Evolutionary conservation across 345 rosid genomes (phyloP).

Genomic region (Camelina sativa): DNA sequence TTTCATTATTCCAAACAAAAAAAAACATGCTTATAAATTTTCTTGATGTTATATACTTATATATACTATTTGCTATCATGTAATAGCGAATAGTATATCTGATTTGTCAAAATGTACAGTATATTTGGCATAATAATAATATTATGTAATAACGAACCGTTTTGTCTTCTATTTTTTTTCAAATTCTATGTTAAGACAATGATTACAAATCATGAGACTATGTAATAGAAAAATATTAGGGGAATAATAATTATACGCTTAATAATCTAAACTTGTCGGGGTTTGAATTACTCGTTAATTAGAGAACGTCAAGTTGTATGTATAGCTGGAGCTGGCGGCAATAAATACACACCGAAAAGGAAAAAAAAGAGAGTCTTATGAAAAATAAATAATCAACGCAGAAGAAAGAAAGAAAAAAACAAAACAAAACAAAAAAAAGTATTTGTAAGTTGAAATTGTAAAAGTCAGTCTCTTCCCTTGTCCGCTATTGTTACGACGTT

Average conservation of each 20-base stretch:
- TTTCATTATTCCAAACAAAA: no score
- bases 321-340: conserved; percentile 27
- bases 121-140: no score
- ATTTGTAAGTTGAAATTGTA: conserved; percentile 3
- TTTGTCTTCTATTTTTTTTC: no score
- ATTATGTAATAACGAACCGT: no score
- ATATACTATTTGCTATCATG: no score
- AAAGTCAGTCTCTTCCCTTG: conserved; percentile 23
- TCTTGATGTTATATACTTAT: no score
- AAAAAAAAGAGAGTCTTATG: neutral
- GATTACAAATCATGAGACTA: neutral
- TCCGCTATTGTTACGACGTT: conserved; percentile 2
- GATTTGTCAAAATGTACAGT: no score
- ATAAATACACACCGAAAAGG: neutral
- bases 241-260: neutral
- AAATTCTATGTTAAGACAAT: no score
- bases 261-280: conserved; percentile 1
- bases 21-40: no score
- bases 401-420: neutral
- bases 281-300: neutral
- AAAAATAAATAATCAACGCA: no score
- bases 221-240: neutral
- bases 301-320: neutral
- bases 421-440: neutral
- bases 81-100: no score